Conservation (phyloP, 78 protist genomes). For the Creolimax fragrantissima region DNA sequence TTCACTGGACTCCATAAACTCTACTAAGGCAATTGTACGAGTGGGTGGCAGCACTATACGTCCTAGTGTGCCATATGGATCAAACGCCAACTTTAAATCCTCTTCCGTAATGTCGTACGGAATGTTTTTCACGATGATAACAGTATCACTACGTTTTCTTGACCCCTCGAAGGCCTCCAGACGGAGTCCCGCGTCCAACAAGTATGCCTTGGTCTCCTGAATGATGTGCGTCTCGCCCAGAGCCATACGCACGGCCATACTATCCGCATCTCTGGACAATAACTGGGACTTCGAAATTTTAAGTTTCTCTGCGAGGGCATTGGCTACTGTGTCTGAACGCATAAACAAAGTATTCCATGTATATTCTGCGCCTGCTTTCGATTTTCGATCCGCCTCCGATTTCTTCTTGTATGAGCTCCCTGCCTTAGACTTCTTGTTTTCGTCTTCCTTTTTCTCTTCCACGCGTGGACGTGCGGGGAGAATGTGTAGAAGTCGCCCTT, state of each 20-base stretch:
- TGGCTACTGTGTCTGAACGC: slow-evolving; percentile 73
- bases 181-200: slow-evolving; percentile 45
- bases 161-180: slow-evolving; percentile 39
- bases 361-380: slow-evolving; percentile 30
- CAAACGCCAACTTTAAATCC: slow-evolving; percentile 49
- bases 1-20: slow-evolving; percentile 58
- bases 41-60: slow-evolving; percentile 63
- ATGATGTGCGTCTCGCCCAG: slow-evolving; percentile 75
- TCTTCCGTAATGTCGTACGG: slow-evolving; percentile 19
- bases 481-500: slow-evolving; percentile 79
- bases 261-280: not conserved
- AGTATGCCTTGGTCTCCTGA: slow-evolving; percentile 23
- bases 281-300: slow-evolving; percentile 51
- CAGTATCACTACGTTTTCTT: slow-evolving; percentile 40
- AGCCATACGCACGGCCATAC: slow-evolving; percentile 69
- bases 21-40: slow-evolving; percentile 67
- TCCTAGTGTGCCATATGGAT: slow-evolving; percentile 33
- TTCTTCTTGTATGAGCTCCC: not conserved
- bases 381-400: not conserved
- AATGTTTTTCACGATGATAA: slow-evolving; percentile 81
- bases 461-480: slow-evolving; percentile 54
- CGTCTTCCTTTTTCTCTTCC: not conserved
- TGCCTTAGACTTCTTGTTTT: not conserved
- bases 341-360: slow-evolving; percentile 89
- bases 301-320: slow-evolving; percentile 52